These are phyloP conservation scores for Neonectria faginata DNA, from an alignment of 2,329 filamentous ascomycete species.

Conservation along the genomic window DNA sequence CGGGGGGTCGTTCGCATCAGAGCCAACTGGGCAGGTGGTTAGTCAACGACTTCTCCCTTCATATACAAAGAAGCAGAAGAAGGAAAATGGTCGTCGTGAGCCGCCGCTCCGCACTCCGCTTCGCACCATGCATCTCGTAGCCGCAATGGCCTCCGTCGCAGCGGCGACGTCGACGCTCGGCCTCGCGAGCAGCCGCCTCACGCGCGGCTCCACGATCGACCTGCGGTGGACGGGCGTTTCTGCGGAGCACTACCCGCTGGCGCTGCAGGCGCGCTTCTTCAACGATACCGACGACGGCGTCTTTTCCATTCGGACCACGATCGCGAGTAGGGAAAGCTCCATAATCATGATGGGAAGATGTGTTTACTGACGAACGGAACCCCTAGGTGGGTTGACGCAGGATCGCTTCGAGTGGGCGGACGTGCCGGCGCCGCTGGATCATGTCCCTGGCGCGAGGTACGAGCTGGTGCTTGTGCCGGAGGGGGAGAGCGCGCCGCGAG, in stretches of 20 bases:
- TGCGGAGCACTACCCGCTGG: constrained; percentile 15
- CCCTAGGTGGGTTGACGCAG: constrained; percentile 6
- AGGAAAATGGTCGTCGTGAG: background rate
- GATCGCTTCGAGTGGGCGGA: constrained; percentile 12
- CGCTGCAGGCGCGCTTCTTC: constrained; percentile 23
- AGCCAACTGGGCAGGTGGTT: constrained; percentile 14
- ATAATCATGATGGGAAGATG: background rate
- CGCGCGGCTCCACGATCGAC: constrained; percentile 10
- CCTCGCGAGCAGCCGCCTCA: constrained; percentile 1
- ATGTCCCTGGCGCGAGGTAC: constrained; percentile 14
- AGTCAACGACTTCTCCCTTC: background rate
- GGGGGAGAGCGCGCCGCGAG: constrained; percentile 7
- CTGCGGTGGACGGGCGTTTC: constrained; percentile 19
- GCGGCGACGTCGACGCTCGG: constrained; percentile 5
- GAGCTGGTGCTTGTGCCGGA: constrained; percentile 14
- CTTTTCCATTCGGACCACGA: constrained; percentile 19
- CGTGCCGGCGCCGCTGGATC: constrained; percentile 18
- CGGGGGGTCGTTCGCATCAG: background rate
- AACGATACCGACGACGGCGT: constrained; percentile 14
- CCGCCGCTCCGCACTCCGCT: background rate
- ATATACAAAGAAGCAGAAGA: background rate
- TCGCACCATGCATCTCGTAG: constrained; percentile 1
- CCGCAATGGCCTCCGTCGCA: background rate
- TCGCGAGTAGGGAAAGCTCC: constrained; percentile 5
- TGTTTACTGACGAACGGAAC: background rate